Conservation (phyloP, 2,329 filamentous ascomycete species). For the Hypomyces perniciosus region DNA sequence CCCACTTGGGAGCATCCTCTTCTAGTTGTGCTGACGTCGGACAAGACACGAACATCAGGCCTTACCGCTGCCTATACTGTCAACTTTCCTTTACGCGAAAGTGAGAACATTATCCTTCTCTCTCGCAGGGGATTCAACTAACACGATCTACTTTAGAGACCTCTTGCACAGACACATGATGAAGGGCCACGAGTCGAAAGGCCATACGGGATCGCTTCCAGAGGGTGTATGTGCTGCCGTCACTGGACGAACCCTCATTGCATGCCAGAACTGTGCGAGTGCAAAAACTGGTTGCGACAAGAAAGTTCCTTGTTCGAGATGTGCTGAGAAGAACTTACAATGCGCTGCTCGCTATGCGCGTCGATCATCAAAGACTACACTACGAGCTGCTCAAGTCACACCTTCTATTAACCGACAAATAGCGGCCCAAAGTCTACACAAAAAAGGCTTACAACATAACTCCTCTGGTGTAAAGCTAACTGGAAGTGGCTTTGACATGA, state of each 20-base stretch:
- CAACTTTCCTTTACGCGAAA: neutral
- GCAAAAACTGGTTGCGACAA: conserved; percentile 36
- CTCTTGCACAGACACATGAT: neutral
- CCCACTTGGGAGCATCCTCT: neutral
- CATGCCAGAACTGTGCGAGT: conserved; percentile 33
- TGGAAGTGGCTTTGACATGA: no score
- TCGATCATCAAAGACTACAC: conserved; percentile 42
- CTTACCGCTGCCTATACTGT: neutral
- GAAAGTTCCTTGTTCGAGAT: conserved; percentile 32
- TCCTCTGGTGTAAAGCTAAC: no score
- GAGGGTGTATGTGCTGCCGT: neutral
- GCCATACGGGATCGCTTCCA: neutral
- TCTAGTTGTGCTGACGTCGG: neutral
- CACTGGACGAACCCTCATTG: conserved; percentile 35
- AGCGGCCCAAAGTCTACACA: neutral
- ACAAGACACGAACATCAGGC: neutral
- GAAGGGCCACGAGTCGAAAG: neutral
- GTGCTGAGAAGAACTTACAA: conserved; percentile 28
- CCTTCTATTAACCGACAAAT: neutral
- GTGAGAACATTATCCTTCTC: neutral
- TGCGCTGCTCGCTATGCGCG: conserved; percentile 44
- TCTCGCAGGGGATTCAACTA: neutral
- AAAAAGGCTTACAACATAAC: no score
- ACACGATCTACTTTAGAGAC: neutral
- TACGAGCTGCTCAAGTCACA: conserved; percentile 36